phyloP scores from a whole-genome alignment of 495 filamentous ascomycete genomes.

The Pyronema domesticum region DNA sequence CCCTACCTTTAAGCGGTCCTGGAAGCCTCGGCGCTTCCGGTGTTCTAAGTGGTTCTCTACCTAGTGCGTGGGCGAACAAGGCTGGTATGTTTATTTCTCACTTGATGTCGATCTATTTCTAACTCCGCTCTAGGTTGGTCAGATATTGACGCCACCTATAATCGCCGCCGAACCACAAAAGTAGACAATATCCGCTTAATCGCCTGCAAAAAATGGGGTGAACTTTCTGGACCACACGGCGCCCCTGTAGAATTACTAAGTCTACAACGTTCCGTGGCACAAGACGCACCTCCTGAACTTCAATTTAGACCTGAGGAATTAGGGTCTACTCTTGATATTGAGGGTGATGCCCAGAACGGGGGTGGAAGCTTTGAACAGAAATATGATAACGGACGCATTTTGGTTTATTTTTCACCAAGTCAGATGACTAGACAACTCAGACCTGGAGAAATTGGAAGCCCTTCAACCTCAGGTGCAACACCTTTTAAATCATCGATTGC shows the following conservation, averaged over 20 bases:
- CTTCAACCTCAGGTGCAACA: slow-evolving; percentile 8
- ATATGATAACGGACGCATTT: slow-evolving; percentile 26
- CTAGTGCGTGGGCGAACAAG: slow-evolving; percentile 21
- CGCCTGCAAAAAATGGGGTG: slow-evolving; percentile 17
- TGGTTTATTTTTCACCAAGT: slow-evolving; percentile 37
- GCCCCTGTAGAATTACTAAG: slow-evolving; percentile 49
- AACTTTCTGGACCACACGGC: slow-evolving; percentile 24
- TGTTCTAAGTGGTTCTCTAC: slow-evolving; percentile 16
- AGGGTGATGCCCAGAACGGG: slow-evolving; percentile 72
- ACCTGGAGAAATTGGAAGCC: slow-evolving; percentile 36
- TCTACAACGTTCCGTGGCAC: slow-evolving; percentile 49
- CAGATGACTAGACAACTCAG: slow-evolving; percentile 12
- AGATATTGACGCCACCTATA: slow-evolving; percentile 23
- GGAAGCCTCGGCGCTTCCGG: slow-evolving; percentile 3
- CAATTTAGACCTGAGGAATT: slow-evolving; percentile 52
- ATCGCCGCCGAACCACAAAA: slow-evolving; percentile 17
- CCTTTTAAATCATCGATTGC: slow-evolving; percentile 10
- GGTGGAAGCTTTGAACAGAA: slow-evolving; percentile 61
- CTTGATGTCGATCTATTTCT: neutral
- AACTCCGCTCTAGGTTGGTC: slow-evolving; percentile 19
- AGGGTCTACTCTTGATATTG: slow-evolving; percentile 78
- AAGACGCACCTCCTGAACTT: slow-evolving; percentile 38
- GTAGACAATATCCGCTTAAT: slow-evolving; percentile 18
- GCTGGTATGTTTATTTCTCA: slow-evolving; percentile 15
- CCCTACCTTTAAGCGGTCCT: slow-evolving; percentile 10